phyloP scores from a whole-genome alignment of 1,284 basidiomycete genomes.

The Leccinum laetum region DNA sequence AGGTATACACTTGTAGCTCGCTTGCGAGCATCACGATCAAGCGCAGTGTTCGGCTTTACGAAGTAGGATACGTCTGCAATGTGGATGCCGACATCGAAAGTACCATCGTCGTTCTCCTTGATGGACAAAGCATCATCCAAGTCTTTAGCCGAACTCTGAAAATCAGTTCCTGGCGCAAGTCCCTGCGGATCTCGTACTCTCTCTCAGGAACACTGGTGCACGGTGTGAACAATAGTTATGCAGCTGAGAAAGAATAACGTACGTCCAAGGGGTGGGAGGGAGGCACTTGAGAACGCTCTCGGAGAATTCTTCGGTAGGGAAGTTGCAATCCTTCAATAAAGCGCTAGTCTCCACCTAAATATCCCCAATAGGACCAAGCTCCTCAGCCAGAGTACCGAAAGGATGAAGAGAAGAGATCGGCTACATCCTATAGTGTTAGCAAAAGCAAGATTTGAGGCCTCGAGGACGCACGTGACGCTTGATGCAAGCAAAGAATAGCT shows the following conservation, averaged over 20 bases:
- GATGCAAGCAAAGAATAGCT: slow-evolving; percentile 97
- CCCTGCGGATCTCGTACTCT: slow-evolving; percentile 85
- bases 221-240: slow-evolving; percentile 10
- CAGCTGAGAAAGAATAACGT: slow-evolving; percentile 35
- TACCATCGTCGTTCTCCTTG: slow-evolving; percentile 87
- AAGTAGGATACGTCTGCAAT: slow-evolving; percentile 97
- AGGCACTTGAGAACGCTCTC: slow-evolving; percentile 96
- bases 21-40: slow-evolving; percentile 98
- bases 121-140: slow-evolving; percentile 95
- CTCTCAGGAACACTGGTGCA: slow-evolving; percentile 81
- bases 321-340: slow-evolving; percentile 97
- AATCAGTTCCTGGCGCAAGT: slow-evolving; percentile 81
- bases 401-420: slow-evolving; percentile 97
- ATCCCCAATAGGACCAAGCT: slow-evolving; percentile 98
- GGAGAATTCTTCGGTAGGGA: slow-evolving; percentile 92
- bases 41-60: slow-evolving; percentile 92
- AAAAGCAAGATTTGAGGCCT: neutral
- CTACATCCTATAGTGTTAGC: slow-evolving; percentile 38
- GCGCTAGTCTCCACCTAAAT: slow-evolving; percentile 98
- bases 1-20: slow-evolving; percentile 97
- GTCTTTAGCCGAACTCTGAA: slow-evolving; percentile 89
- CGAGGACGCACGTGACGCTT: slow-evolving; percentile 80
- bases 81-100: slow-evolving; percentile 91
- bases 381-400: slow-evolving; percentile 97
- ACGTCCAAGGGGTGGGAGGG: slow-evolving; percentile 94